A percentile compares a stretch with the other conserved stretches of the same genome.
phyloP scores from a whole-genome alignment of 192 early-diverging fungal species.

The Gonapodya sp. region DNA sequence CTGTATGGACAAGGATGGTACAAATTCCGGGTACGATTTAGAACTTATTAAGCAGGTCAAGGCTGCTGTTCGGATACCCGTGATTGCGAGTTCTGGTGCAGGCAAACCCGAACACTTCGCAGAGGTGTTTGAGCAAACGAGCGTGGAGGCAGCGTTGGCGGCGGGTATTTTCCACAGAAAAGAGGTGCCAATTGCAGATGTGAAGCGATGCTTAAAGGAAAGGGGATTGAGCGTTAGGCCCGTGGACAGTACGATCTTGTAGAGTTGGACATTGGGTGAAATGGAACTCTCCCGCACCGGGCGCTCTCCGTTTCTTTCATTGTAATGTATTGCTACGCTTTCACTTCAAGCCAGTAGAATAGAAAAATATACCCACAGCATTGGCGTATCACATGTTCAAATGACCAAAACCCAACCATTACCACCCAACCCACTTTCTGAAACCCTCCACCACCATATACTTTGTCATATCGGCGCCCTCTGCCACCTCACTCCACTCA shows the following conservation, averaged over 20 bases:
- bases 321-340: no score
- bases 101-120: conserved; percentile 79
- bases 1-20: conserved; percentile 99
- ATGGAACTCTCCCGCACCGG: no score
- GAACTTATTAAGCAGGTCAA: conserved; percentile 75
- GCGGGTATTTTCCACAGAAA: conserved; percentile 97
- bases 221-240: conserved; percentile 41
- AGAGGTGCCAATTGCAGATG: conserved; percentile 80
- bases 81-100: conserved; percentile 96
- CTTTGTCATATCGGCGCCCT: neutral
- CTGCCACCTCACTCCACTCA: neutral
- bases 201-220: conserved; percentile 63
- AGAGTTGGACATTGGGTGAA: neutral
- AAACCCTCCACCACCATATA: neutral
- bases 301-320: no score
- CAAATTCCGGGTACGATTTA: conserved; percentile 91
- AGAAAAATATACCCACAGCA: no score
- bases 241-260: neutral
- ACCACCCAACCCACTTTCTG: neutral
- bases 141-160: conserved; percentile 91
- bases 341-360: no score
- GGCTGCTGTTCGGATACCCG: conserved; percentile 74
- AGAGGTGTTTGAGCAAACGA: conserved; percentile 72
- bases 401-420: neutral
- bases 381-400: no score